Percentiles rank a stretch among this genome's conserved stretches.
Evolutionary conservation across 768 basidiomycete species (phyloP).

Genomic region (Zangia roseola): DNA sequence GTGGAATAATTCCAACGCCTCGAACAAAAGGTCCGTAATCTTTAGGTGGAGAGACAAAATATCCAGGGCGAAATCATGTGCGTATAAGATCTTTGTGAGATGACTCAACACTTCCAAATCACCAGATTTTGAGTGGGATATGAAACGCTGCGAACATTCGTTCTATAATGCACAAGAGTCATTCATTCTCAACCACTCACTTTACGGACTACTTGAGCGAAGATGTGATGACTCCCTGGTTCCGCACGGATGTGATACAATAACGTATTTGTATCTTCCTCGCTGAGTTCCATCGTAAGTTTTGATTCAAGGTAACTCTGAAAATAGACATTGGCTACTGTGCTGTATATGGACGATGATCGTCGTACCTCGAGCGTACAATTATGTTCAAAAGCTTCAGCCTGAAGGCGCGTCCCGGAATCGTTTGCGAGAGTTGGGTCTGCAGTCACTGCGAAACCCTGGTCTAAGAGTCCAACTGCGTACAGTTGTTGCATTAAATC

Average conservation of each 20-base stretch:
- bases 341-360: background rate
- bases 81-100: slow-evolving; percentile 65
- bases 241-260: slow-evolving; percentile 52
- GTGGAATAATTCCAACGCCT: slow-evolving; percentile 60
- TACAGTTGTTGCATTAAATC: slow-evolving; percentile 51
- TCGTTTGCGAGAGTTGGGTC: slow-evolving; percentile 54
- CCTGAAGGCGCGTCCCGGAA: slow-evolving; percentile 45
- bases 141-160: slow-evolving; percentile 51
- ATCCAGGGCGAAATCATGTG: slow-evolving; percentile 59
- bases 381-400: slow-evolving; percentile 63
- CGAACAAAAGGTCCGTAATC: slow-evolving; percentile 62
- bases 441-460: slow-evolving; percentile 47
- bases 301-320: slow-evolving; percentile 53
- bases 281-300: slow-evolving; percentile 48
- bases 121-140: slow-evolving; percentile 45
- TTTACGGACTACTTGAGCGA: slow-evolving; percentile 56
- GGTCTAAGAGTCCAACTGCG: slow-evolving; percentile 53
- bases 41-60: slow-evolving; percentile 66
- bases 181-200: slow-evolving; percentile 37
- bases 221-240: slow-evolving; percentile 52
- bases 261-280: slow-evolving; percentile 36
- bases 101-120: slow-evolving; percentile 72
- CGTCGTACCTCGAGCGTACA: slow-evolving; percentile 53
- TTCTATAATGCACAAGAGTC: background rate
- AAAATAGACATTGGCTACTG: slow-evolving; percentile 6